A percentile compares a stretch with the other conserved stretches of the same genome.
These are phyloP conservation scores for Vaccinium vitisidaea DNA, from an alignment of 148 eudicot species.

Conservation along the genomic window DNA sequence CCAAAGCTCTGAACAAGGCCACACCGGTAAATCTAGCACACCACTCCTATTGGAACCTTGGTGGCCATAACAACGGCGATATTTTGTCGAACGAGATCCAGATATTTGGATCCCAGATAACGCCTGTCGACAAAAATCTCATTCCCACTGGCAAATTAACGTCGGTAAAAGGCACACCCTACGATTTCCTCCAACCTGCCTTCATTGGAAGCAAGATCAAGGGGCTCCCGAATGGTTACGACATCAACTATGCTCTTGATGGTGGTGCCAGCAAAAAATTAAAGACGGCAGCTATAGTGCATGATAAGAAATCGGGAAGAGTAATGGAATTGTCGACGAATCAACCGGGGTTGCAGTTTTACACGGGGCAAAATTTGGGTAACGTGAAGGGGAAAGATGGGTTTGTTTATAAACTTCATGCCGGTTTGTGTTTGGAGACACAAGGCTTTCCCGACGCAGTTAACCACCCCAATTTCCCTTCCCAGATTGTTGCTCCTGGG, in stretches of 20 bases:
- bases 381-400: slow-evolving; percentile 66
- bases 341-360: slow-evolving; percentile 77
- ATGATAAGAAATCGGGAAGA: slow-evolving; percentile 48
- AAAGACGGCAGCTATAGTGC: slow-evolving; percentile 51
- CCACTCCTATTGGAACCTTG: slow-evolving; percentile 88
- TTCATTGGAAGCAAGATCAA: slow-evolving; percentile 49
- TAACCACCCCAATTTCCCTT: slow-evolving; percentile 74
- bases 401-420: slow-evolving; percentile 42
- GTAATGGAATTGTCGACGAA: slow-evolving; percentile 53
- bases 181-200: slow-evolving; percentile 53
- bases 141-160: slow-evolving; percentile 77
- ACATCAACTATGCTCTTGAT: slow-evolving; percentile 71
- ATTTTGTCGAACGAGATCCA: slow-evolving; percentile 57
- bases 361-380: slow-evolving; percentile 45
- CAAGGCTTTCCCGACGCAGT: slow-evolving; percentile 87
- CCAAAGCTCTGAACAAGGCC: slow-evolving; percentile 64
- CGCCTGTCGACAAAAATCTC: slow-evolving; percentile 53
- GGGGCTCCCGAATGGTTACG: slow-evolving; percentile 47
- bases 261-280: slow-evolving; percentile 15
- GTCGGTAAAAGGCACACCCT: slow-evolving; percentile 65
- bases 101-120: slow-evolving; percentile 58
- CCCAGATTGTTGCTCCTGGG: slow-evolving; percentile 56
- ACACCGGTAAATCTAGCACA: slow-evolving; percentile 87
- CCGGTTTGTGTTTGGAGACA: slow-evolving; percentile 76
- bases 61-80: slow-evolving; percentile 63